These are phyloP conservation scores for Candida glucosophila DNA, from an alignment of 1,139 yeast genomes.

Conservation along the genomic window DNA sequence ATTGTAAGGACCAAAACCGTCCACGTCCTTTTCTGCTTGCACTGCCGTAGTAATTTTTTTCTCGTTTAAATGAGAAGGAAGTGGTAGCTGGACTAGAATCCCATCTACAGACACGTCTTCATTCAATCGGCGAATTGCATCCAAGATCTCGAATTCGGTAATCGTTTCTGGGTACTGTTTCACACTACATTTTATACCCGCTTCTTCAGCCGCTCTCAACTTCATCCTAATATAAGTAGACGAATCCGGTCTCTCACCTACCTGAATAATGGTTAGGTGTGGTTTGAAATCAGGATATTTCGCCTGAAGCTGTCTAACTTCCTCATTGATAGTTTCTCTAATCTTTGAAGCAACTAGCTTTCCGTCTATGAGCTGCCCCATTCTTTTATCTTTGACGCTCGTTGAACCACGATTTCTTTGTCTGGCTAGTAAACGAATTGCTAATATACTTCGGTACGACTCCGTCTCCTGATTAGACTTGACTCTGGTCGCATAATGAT, in stretches of 20 bases:
- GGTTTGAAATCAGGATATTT: conserved; percentile 63
- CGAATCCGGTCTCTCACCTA: conserved; percentile 85
- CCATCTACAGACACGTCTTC: conserved; percentile 71
- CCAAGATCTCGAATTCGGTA: conserved; percentile 51
- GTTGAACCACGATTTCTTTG: too few relatives aligned
- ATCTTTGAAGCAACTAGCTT: conserved; percentile 56
- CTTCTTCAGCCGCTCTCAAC: conserved; percentile 82
- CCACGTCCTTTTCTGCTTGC: conserved; percentile 78
- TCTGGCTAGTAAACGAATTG: too few relatives aligned
- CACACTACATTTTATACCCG: conserved; percentile 65
- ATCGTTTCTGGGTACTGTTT: conserved; percentile 57
- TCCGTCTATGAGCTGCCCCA: conserved; percentile 52
- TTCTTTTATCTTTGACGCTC: conserved; percentile 18
- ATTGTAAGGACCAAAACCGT: conserved; percentile 87
- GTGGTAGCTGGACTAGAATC: conserved; percentile 81
- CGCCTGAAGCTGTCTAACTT: conserved; percentile 47
- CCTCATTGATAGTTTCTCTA: conserved; percentile 41
- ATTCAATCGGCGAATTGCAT: conserved; percentile 55
- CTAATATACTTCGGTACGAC: too few relatives aligned
- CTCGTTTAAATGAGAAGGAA: conserved; percentile 79
- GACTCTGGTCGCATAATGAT: too few relatives aligned
- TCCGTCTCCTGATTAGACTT: too few relatives aligned
- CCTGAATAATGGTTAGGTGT: conserved; percentile 75
- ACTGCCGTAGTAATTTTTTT: conserved; percentile 72
- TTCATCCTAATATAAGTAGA: conserved; percentile 94